A percentile compares a stretch with the other conserved stretches of the same genome.
Conservation (phyloP, 164 flowering plant species). For the Amborella trichopoda region DNA sequence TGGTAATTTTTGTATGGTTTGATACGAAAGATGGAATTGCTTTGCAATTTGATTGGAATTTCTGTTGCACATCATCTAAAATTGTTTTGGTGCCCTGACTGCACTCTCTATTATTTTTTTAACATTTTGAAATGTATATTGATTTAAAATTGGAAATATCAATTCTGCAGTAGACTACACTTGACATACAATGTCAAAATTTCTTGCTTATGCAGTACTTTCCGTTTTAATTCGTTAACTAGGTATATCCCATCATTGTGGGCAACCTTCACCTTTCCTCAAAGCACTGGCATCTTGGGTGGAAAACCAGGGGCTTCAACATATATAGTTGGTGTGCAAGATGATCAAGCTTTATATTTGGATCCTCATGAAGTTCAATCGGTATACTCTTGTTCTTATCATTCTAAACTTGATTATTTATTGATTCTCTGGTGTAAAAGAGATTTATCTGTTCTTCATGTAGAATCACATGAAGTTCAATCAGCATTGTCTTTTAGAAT, state of each 20-base stretch:
- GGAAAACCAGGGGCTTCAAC: constrained; percentile 96
- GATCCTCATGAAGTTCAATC: constrained; percentile 91
- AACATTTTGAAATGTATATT: too few species aligned
- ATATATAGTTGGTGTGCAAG: constrained; percentile 89
- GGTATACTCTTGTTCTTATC: constrained; percentile 21
- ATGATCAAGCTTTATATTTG: constrained; percentile 72
- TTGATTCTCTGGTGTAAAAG: not conserved
- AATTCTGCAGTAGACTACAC: too few species aligned
- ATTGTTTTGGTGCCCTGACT: too few species aligned
- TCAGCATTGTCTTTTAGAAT: not conserved
- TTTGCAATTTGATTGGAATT: too few species aligned
- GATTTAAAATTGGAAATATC: too few species aligned
- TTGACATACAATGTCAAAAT: too few species aligned
- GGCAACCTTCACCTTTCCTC: constrained; percentile 78
- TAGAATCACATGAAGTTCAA: not conserved
- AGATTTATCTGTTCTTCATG: not conserved
- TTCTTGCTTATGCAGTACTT: too few species aligned
- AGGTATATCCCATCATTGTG: constrained; percentile 79
- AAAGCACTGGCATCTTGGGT: constrained; percentile 91
- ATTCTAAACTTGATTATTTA: not conserved
- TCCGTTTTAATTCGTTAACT: constrained; percentile 6
- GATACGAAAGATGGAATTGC: too few species aligned
- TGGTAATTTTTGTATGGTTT: too few species aligned
- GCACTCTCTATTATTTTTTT: too few species aligned
- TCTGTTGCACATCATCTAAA: too few species aligned